phyloP scores from a whole-genome alignment of 208 protist species.

The Crithidia bombi region DNA sequence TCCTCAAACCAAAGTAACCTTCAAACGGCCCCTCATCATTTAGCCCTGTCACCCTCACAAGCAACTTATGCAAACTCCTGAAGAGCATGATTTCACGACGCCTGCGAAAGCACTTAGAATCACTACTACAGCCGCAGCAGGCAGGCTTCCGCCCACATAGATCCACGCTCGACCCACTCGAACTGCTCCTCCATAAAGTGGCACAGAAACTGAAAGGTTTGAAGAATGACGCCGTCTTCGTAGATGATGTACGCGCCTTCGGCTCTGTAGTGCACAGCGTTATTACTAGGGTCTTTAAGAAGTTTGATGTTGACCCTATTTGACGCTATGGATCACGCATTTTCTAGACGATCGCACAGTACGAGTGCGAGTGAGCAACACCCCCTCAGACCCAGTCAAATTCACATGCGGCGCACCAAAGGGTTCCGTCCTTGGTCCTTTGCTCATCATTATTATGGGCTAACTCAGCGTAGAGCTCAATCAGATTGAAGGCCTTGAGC shows the following conservation, averaged over 20 bases:
- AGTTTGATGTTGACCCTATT: not conserved
- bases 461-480: constrained; percentile 1
- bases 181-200: not conserved
- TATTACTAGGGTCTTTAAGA: not conserved
- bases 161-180: not conserved
- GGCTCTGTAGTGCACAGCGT: not conserved
- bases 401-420: not conserved
- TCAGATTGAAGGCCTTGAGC: not conserved
- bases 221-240: not conserved
- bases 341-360: not conserved
- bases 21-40: not conserved
- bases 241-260: not conserved
- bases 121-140: not conserved
- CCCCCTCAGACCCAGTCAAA: not conserved
- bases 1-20: not conserved
- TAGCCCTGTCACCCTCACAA: not conserved
- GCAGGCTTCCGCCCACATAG: not conserved
- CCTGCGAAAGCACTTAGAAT: not conserved
- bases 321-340: not conserved
- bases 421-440: not conserved
- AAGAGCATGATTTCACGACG: not conserved
- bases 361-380: not conserved
- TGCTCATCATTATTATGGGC: not conserved
- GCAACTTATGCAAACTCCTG: constrained; percentile 1
- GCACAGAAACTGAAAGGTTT: not conserved